Percentiles rank a stretch among this genome's conserved stretches.
Evolutionary conservation across 331 rosid species (phyloP).

Genomic region (Ulmus americana): DNA sequence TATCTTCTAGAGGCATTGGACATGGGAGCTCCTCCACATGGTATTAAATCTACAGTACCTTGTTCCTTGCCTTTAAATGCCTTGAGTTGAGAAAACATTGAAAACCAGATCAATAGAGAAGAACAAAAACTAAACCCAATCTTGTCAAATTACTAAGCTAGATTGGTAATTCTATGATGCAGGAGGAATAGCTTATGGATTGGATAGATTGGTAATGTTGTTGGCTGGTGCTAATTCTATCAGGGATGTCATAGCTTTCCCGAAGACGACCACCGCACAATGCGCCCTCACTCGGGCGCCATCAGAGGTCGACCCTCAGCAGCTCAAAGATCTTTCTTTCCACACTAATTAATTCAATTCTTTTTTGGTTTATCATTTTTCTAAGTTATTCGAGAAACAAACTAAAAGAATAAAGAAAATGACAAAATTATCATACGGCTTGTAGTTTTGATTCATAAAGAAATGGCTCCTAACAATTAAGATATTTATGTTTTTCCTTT

Average conservation of each 20-base stretch:
- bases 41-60: conserved; percentile 35
- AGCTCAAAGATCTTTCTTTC: conserved; percentile 63
- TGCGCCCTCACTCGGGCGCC: conserved; percentile 87
- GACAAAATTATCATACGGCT: not conserved
- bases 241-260: conserved; percentile 95
- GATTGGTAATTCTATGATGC: conserved; percentile 16
- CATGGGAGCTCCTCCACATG: conserved; percentile 99
- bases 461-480: no score
- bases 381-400: not conserved
- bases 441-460: not conserved
- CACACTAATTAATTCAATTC: conserved; percentile 11
- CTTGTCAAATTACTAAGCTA: not conserved
- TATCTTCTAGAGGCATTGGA: conserved; percentile 92
- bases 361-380: not conserved
- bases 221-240: conserved; percentile 79
- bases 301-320: conserved; percentile 81
- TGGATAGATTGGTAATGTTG: conserved; percentile 90
- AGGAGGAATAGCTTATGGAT: conserved; percentile 91
- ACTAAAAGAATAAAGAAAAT: not conserved
- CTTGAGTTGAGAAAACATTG: no score
- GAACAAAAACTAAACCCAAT: no score
- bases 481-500: no score
- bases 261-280: conserved; percentile 89
- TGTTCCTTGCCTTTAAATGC: not conserved
- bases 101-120: no score